A percentile compares a stretch with the other conserved stretches of the same genome.
These are phyloP conservation scores for Suillus plorans DNA, from an alignment of 768 basidiomycete species.

Conservation along the genomic window DNA sequence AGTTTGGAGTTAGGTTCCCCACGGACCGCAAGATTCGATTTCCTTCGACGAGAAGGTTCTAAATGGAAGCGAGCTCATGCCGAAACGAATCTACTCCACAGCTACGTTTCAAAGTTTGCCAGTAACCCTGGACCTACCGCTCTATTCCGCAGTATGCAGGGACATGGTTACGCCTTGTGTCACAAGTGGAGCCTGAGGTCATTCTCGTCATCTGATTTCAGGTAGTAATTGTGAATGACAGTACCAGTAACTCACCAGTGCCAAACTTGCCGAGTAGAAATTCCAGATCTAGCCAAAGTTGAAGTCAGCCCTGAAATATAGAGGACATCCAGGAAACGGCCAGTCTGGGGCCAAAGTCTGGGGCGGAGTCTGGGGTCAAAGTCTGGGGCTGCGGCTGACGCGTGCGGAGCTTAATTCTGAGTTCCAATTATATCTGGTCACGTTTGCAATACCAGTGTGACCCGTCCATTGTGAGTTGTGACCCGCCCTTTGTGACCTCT, in stretches of 20 bases:
- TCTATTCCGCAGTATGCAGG: neutral
- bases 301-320: neutral
- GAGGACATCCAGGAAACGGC: too few relatives aligned
- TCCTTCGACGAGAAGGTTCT: neutral
- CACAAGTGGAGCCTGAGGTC: neutral
- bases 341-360: too few relatives aligned
- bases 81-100: conserved; percentile 4
- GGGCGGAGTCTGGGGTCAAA: too few relatives aligned
- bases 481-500: too few relatives aligned
- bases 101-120: neutral
- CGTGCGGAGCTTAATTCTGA: too few relatives aligned
- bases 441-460: too few relatives aligned
- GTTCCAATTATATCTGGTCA: too few relatives aligned
- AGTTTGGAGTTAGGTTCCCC: neutral
- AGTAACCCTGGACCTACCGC: neutral
- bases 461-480: too few relatives aligned
- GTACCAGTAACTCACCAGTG: neutral
- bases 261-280: neutral
- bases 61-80: neutral
- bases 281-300: neutral
- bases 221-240: neutral
- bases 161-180: neutral
- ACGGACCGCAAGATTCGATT: neutral
- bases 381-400: too few relatives aligned
- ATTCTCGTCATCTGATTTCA: neutral